These are phyloP conservation scores for Hymenoscyphus infarciens DNA, from an alignment of 2,329 filamentous ascomycete species.

Conservation along the genomic window DNA sequence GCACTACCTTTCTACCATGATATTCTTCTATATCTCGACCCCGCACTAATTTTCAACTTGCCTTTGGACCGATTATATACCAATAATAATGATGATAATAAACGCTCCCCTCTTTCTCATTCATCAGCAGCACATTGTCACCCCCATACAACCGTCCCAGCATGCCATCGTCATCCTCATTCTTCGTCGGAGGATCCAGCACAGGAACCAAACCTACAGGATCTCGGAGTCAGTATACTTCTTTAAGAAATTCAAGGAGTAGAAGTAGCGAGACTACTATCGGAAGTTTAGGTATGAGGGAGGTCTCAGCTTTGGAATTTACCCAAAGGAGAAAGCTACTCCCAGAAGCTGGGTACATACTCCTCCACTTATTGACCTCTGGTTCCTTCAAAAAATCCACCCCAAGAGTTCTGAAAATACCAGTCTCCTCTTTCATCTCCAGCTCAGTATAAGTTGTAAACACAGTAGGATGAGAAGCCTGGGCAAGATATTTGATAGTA, in stretches of 20 bases:
- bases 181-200: slow-evolving; percentile 11
- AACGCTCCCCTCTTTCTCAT: slow-evolving; percentile 15
- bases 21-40: background rate
- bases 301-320: too few relatives aligned
- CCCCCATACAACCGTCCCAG: slow-evolving; percentile 1
- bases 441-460: slow-evolving; percentile 23
- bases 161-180: background rate
- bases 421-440: slow-evolving; percentile 20
- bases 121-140: slow-evolving; percentile 4
- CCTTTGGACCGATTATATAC: slow-evolving; percentile 17
- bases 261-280: too few relatives aligned
- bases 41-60: background rate
- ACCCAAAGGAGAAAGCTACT: too few relatives aligned
- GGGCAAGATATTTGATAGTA: slow-evolving; percentile 14
- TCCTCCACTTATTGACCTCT: slow-evolving; percentile 22
- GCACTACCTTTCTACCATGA: too few relatives aligned
- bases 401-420: slow-evolving; percentile 11
- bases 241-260: too few relatives aligned
- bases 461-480: slow-evolving; percentile 15
- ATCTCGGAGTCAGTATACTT: too few relatives aligned
- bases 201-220: slow-evolving; percentile 11
- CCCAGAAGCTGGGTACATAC: background rate
- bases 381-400: slow-evolving; percentile 14
- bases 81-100: slow-evolving; percentile 21
- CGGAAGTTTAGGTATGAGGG: too few relatives aligned